Percentiles rank a stretch among this genome's conserved stretches.
Conservation (phyloP, 2,329 filamentous ascomycete species). For the Fusarium lateritium region DNA sequence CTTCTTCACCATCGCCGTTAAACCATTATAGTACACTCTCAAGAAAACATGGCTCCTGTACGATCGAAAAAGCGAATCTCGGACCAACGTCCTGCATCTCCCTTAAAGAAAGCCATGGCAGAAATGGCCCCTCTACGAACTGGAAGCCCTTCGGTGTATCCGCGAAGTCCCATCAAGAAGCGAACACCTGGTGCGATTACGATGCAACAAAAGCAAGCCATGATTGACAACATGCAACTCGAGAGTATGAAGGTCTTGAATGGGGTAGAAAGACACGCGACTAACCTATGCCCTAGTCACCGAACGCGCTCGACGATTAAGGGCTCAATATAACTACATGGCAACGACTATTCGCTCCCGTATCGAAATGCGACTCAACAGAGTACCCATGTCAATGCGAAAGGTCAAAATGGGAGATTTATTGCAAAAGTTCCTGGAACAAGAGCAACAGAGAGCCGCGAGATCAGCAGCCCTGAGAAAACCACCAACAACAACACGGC, state of each 20-base stretch:
- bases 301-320: slow-evolving; percentile 87
- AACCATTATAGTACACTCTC: slow-evolving; percentile 27
- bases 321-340: slow-evolving; percentile 90
- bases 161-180: slow-evolving; percentile 74
- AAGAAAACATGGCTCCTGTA: slow-evolving; percentile 62
- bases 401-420: slow-evolving; percentile 88
- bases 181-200: slow-evolving; percentile 71
- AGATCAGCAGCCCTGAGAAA: slow-evolving; percentile 67
- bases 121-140: slow-evolving; percentile 44
- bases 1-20: slow-evolving; percentile 25
- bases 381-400: slow-evolving; percentile 85
- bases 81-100: slow-evolving; percentile 41
- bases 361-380: slow-evolving; percentile 93
- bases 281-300: slow-evolving; percentile 72
- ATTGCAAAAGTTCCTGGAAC: slow-evolving; percentile 65
- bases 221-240: slow-evolving; percentile 90
- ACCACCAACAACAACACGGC: slow-evolving; percentile 61
- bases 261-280: slow-evolving; percentile 34
- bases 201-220: slow-evolving; percentile 82
- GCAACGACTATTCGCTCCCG: slow-evolving; percentile 87
- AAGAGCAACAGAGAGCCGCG: slow-evolving; percentile 59
- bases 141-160: slow-evolving; percentile 57
- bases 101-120: slow-evolving; percentile 38
- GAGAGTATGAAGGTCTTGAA: slow-evolving; percentile 73
- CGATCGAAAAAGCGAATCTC: slow-evolving; percentile 57